Conservation (phyloP, 345 rosid species). For the Eucalyptus shirleyi region DNA sequence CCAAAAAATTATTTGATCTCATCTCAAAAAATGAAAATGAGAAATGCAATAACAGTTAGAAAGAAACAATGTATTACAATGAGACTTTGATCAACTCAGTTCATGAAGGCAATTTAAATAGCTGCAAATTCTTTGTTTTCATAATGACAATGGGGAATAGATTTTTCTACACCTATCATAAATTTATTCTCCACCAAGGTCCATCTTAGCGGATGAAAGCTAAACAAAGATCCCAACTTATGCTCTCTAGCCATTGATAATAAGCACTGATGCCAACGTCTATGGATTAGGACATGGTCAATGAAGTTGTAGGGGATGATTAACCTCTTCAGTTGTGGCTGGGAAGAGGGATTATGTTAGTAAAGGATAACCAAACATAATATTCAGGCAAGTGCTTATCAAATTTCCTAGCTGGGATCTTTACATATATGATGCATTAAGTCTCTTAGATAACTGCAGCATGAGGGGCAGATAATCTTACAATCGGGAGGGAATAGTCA, state of each 20-base stretch:
- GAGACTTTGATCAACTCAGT: background rate
- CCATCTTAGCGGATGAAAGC: background rate
- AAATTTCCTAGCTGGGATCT: background rate
- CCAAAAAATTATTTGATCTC: background rate
- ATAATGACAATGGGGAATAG: background rate
- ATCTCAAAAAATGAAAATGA: background rate
- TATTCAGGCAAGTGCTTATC: background rate
- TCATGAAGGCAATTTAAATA: background rate
- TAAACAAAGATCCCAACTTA: background rate
- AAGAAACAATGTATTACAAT: background rate
- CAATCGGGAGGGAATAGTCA: background rate
- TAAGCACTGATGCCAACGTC: background rate
- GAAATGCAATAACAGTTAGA: background rate
- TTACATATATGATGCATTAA: background rate
- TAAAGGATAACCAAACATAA: background rate
- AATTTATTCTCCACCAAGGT: background rate
- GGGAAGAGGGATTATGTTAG: background rate
- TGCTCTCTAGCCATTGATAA: background rate
- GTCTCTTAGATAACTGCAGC: background rate
- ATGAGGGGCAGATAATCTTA: background rate
- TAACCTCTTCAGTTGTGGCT: background rate
- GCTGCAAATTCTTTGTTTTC: background rate
- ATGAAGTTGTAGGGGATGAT: background rate
- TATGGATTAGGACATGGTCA: background rate
- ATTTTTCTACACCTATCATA: background rate